Conservation (phyloP, 305 asterid genomes). For the Fraxinus ornus region DNA sequence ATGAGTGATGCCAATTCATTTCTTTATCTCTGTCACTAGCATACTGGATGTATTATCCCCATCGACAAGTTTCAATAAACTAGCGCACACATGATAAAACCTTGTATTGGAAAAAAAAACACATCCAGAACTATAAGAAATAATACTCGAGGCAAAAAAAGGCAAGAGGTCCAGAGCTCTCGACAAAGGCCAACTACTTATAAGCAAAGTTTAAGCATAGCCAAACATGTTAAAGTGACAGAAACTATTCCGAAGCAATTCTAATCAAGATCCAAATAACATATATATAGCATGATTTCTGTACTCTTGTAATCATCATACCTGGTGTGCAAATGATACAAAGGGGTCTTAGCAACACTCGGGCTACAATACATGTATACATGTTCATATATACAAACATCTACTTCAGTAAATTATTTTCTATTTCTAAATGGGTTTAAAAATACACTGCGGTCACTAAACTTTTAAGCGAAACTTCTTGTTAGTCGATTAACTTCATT, state of each 20-base stretch:
- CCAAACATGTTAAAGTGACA: not conserved
- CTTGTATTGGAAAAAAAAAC: not conserved
- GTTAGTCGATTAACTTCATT: not conserved
- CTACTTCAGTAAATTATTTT: constrained; percentile 14
- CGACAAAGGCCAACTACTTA: not conserved
- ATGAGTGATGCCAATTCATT: not conserved
- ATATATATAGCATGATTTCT: constrained; percentile 15
- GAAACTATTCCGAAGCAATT: not conserved
- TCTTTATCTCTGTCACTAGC: not conserved
- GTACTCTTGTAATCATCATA: not conserved
- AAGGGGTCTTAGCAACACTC: constrained; percentile 3
- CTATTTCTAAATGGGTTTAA: constrained; percentile 7
- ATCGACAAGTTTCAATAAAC: not conserved
- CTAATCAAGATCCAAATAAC: constrained; percentile 6
- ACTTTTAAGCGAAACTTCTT: not conserved
- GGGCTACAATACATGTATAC: constrained; percentile 7
- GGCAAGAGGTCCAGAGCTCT: not conserved
- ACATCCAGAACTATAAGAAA: not conserved
- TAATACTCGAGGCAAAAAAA: not conserved
- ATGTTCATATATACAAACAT: constrained; percentile 29
- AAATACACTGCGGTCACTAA: not conserved
- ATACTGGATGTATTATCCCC: not conserved
- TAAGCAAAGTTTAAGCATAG: not conserved
- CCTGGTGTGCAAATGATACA: constrained; percentile 7
- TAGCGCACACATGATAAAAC: not conserved